Evolutionary conservation across 495 filamentous ascomycete species (phyloP).

Genomic region (Immersiella caudata): DNA sequence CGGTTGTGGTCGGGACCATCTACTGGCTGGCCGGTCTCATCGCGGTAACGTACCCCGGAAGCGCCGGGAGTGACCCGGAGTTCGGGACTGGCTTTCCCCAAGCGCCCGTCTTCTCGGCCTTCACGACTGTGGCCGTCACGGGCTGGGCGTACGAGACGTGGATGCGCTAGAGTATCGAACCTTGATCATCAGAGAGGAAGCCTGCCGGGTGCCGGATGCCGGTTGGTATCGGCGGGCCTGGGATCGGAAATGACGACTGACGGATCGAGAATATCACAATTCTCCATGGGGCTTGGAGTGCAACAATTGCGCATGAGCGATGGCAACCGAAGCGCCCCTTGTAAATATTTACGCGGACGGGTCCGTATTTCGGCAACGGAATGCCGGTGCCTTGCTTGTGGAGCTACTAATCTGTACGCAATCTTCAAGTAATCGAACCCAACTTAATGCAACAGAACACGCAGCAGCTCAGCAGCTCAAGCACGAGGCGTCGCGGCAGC

Average conservation of each 20-base stretch:
- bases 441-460: no score
- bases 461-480: no score
- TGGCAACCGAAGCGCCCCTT: not conserved
- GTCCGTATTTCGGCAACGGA: not conserved
- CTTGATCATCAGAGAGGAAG: not conserved
- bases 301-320: not conserved
- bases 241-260: constrained; percentile 4
- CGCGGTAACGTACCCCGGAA: constrained; percentile 53
- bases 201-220: not conserved
- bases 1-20: constrained; percentile 49
- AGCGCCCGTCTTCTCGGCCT: constrained; percentile 40
- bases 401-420: not conserved
- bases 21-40: constrained; percentile 56
- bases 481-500: no score
- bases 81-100: constrained; percentile 58
- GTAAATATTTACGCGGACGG: not conserved
- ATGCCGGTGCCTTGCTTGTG: not conserved
- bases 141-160: constrained; percentile 41
- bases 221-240: not conserved
- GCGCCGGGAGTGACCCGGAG: constrained; percentile 56
- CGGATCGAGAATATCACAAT: not conserved
- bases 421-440: not conserved
- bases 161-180: not conserved
- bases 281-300: not conserved
- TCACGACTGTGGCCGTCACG: constrained; percentile 30